phyloP scores from a whole-genome alignment of 805 yeast species.

The Starmerella roubikii region DNA sequence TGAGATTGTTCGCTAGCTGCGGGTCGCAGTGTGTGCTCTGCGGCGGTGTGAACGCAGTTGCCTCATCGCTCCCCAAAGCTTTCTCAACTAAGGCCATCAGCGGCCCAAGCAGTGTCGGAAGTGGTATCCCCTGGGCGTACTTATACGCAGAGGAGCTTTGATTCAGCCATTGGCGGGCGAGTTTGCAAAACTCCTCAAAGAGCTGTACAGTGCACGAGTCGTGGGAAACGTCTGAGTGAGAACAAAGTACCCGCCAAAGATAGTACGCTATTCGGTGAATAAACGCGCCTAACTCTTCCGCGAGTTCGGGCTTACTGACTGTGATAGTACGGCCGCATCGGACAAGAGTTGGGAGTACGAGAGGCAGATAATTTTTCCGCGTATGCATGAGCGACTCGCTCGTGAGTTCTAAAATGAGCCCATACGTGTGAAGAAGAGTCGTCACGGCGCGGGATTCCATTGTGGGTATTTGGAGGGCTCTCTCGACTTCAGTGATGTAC shows the following conservation, averaged over 20 bases:
- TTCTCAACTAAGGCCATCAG: neutral
- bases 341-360: neutral
- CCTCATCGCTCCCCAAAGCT: neutral
- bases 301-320: neutral
- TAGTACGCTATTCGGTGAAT: neutral
- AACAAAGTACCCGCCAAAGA: neutral
- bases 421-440: neutral
- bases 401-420: neutral
- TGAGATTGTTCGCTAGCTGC: neutral
- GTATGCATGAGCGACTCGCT: neutral
- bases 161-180: neutral
- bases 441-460: neutral
- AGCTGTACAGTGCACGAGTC: neutral
- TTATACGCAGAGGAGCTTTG: neutral
- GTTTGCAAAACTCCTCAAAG: neutral
- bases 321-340: neutral
- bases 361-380: neutral
- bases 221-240: neutral
- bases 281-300: neutral
- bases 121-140: neutral
- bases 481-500: neutral
- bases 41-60: neutral
- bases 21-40: no score
- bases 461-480: neutral
- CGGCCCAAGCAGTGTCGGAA: neutral